Percentiles rank a stretch among this genome's conserved stretches.
Evolutionary conservation across 2,329 filamentous ascomycete genomes (phyloP).

Genomic region (Chaetomiaceae sp.): DNA sequence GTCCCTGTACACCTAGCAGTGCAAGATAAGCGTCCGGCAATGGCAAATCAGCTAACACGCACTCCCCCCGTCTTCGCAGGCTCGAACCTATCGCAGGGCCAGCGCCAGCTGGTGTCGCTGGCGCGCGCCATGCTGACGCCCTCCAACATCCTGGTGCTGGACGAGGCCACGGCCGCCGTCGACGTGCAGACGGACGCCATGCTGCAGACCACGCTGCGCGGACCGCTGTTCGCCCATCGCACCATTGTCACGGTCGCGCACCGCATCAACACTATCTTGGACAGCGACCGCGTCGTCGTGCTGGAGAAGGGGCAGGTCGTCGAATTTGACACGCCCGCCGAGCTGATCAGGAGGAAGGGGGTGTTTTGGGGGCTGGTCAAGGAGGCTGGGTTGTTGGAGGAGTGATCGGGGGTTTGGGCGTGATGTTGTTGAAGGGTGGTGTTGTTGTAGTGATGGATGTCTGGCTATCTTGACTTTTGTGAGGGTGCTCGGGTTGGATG

Average conservation of each 20-base stretch:
- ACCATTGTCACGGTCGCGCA: slow-evolving; percentile 99
- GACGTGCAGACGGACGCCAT: slow-evolving; percentile 63
- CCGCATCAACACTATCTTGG: slow-evolving; percentile 94
- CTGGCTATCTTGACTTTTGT: too few species aligned
- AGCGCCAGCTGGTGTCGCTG: slow-evolving; percentile 88
- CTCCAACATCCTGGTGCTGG: slow-evolving; percentile 92
- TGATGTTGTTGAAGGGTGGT: background rate
- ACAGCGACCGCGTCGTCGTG: slow-evolving; percentile 84
- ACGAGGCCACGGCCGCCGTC: slow-evolving; percentile 84
- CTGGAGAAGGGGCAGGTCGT: slow-evolving; percentile 84
- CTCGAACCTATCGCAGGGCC: slow-evolving; percentile 90
- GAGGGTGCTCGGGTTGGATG: too few species aligned
- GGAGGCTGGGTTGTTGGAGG: slow-evolving; percentile 67
- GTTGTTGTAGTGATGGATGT: too few species aligned
- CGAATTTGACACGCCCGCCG: slow-evolving; percentile 83
- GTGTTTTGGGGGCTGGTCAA: slow-evolving; percentile 86
- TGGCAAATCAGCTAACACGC: slow-evolving; percentile 17
- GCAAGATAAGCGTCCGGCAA: background rate
- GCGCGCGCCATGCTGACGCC: slow-evolving; percentile 91
- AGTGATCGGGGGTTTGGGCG: background rate
- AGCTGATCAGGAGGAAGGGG: slow-evolving; percentile 68
- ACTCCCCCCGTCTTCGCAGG: slow-evolving; percentile 43
- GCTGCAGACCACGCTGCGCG: slow-evolving; percentile 58
- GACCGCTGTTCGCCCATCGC: slow-evolving; percentile 71
- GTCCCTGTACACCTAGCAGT: background rate